phyloP scores from a whole-genome alignment of 495 filamentous ascomycete species.

The Neurospora tetrasperma region DNA sequence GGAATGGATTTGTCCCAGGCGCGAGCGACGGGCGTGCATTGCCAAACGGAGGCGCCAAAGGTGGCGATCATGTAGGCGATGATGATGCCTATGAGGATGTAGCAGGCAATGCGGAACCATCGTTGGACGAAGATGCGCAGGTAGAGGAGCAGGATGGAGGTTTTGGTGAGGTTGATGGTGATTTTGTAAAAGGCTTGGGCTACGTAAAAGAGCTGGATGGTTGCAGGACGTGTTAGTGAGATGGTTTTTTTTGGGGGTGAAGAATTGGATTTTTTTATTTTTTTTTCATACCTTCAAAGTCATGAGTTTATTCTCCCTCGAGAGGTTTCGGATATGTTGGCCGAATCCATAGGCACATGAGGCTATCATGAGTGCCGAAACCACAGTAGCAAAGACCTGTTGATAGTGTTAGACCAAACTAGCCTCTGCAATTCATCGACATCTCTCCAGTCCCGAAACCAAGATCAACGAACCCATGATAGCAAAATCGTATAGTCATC shows the following conservation, averaged over 20 bases:
- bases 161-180: constrained; percentile 22
- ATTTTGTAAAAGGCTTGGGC: constrained; percentile 24
- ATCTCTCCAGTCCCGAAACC: background rate
- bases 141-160: constrained; percentile 24
- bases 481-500: constrained; percentile 27
- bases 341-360: constrained; percentile 27
- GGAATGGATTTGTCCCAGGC: constrained; percentile 22
- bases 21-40: constrained; percentile 20
- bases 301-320: constrained; percentile 14
- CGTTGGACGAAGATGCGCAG: constrained; percentile 20
- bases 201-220: constrained; percentile 16
- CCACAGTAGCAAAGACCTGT: constrained; percentile 19
- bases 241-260: background rate
- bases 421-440: background rate
- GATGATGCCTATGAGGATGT: constrained; percentile 15
- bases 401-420: constrained; percentile 2
- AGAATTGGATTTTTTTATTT: too few species aligned
- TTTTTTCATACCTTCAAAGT: constrained; percentile 21
- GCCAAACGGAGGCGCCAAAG: constrained; percentile 16
- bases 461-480: constrained; percentile 18
- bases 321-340: constrained; percentile 22
- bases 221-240: background rate
- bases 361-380: constrained; percentile 23
- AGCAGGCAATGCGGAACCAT: constrained; percentile 14
- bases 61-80: constrained; percentile 18